These are phyloP conservation scores for Penium margaritaceum DNA, from an alignment of 139 green algal genomes.

Conservation along the genomic window DNA sequence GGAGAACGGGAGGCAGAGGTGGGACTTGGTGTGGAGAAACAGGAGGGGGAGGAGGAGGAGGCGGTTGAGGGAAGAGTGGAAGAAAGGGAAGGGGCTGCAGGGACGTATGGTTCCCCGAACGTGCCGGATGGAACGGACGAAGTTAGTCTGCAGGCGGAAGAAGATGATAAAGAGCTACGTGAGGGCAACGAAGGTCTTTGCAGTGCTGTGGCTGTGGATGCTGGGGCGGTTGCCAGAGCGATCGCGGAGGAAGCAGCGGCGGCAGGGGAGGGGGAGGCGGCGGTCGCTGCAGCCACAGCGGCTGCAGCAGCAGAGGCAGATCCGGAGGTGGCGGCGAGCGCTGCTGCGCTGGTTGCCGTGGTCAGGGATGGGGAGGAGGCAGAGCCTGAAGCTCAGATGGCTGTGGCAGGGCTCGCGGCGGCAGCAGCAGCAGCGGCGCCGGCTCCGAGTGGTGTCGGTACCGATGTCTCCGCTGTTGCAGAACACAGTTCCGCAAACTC, in stretches of 20 bases:
- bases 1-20: no score
- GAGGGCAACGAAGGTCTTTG: no score
- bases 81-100: no score
- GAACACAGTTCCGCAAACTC: no score
- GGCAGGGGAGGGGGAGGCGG: not conserved
- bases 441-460: slow-evolving; percentile 1
- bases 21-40: not conserved
- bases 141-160: no score
- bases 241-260: not conserved
- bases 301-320: not conserved
- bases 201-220: not conserved
- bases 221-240: not conserved
- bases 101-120: no score
- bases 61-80: not conserved
- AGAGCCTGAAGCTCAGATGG: not conserved
- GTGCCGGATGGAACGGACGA: no score
- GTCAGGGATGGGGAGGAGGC: not conserved
- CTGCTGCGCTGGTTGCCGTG: no score
- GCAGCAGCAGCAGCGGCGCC: slow-evolving; percentile 29
- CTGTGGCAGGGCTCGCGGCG: slow-evolving; percentile 25
- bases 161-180: no score
- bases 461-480: slow-evolving; percentile 5
- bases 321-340: not conserved
- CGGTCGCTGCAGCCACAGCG: no score
- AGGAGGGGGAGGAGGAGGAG: not conserved